These are phyloP conservation scores for Podochytrium sp. DNA, from an alignment of 192 early-diverging fungal genomes.

Conservation along the genomic window DNA sequence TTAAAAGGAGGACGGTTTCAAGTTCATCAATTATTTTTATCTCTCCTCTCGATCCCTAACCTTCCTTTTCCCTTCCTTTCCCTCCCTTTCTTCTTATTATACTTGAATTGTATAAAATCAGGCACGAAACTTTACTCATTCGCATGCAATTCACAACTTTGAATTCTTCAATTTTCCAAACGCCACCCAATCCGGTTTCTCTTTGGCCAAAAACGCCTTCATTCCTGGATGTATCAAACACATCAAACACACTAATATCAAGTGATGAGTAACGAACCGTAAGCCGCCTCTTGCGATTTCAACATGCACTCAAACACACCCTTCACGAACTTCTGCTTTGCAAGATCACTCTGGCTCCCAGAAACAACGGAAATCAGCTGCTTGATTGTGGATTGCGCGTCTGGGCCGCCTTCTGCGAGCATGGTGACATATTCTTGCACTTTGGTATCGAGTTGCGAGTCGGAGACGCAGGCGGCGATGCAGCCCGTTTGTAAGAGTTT, in stretches of 20 bases:
- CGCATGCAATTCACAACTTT: neutral
- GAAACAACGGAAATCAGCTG: constrained; percentile 45
- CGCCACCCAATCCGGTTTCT: constrained; percentile 58
- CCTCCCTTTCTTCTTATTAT: neutral
- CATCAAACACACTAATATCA: neutral
- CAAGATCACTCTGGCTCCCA: constrained; percentile 11
- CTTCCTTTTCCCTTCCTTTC: neutral
- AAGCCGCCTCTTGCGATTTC: constrained; percentile 59
- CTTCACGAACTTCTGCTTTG: constrained; percentile 34
- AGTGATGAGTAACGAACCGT: constrained; percentile 38
- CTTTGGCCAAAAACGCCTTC: constrained; percentile 52
- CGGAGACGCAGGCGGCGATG: neutral
- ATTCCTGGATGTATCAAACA: constrained; percentile 37
- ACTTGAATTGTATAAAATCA: neutral
- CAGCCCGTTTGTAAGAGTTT: neutral
- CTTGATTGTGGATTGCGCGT: constrained; percentile 60
- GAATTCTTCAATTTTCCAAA: constrained; percentile 24
- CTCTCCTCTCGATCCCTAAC: too few relatives aligned
- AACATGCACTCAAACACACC: constrained; percentile 61
- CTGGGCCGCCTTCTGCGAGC: constrained; percentile 52
- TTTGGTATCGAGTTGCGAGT: constrained; percentile 44
- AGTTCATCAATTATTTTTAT: too few relatives aligned
- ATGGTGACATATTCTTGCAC: constrained; percentile 48
- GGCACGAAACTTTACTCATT: too few relatives aligned
- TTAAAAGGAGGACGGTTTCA: neutral